phyloP scores from a whole-genome alignment of 371 early-diverging fungal species.

The Lichtheimia ornata region DNA sequence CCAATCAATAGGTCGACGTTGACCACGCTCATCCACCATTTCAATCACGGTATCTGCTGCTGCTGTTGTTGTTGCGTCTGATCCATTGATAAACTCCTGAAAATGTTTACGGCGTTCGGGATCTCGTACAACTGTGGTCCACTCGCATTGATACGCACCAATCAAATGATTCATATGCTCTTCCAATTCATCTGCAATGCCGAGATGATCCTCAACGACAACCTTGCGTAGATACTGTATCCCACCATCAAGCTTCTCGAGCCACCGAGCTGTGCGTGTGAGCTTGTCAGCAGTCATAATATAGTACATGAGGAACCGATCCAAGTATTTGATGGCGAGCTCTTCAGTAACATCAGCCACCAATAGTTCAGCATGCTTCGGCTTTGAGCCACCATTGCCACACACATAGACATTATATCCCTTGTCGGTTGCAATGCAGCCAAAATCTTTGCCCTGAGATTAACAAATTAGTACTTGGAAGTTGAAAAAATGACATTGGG shows the following conservation, averaged over 20 bases:
- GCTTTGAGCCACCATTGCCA: constrained; percentile 71
- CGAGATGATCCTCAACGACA: constrained; percentile 62
- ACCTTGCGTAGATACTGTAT: constrained; percentile 62
- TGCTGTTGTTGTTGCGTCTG: too few species aligned
- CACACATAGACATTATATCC: constrained; percentile 72
- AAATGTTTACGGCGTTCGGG: constrained; percentile 55
- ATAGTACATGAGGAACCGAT: constrained; percentile 73
- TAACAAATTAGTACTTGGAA: background rate
- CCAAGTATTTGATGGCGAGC: constrained; percentile 56
- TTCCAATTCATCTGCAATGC: constrained; percentile 63
- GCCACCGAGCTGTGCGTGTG: constrained; percentile 69
- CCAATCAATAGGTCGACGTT: constrained; percentile 67
- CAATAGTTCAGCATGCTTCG: constrained; percentile 67
- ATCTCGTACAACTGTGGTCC: constrained; percentile 63
- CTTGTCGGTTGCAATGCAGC: constrained; percentile 70
- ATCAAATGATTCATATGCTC: constrained; percentile 60
- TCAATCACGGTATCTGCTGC: constrained; percentile 53
- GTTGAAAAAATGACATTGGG: constrained; percentile 17
- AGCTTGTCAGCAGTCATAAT: constrained; percentile 68
- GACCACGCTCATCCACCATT: constrained; percentile 62
- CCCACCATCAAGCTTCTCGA: constrained; percentile 71
- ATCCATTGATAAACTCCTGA: constrained; percentile 53
- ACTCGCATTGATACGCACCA: constrained; percentile 63
- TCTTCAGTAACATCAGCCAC: constrained; percentile 57
- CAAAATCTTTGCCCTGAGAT: constrained; percentile 42